Evolutionary conservation across 495 filamentous ascomycete species (phyloP), one percentile per base, ranked within the genome.

Genomic region (Aspergillus hancockii): DNA sequence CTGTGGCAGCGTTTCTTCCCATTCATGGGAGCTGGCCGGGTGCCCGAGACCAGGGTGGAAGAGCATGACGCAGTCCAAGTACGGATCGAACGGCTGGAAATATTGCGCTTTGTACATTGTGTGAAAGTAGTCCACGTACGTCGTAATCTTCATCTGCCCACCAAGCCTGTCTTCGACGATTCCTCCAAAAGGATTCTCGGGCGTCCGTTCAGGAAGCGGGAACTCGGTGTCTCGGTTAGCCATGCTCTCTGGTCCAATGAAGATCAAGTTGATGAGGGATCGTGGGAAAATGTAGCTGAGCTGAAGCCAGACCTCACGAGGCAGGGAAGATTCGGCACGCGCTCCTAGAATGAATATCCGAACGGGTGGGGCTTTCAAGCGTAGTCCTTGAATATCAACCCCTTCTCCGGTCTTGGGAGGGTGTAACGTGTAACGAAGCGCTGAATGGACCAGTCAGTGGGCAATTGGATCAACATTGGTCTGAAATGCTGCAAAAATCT

Each of bases 1-100:
- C 64, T 90, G 81, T 1, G 93, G 93, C 9, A 99, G 73, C 10
- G 94, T 97, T 59, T 90, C 89, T 58, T 85, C 83, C 94, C 94
- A 99, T 74, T 98, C 93, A 66, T 93, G 90, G 18, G 88, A 89
- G 71, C 87, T 91, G 19, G 92, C 90, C 7, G 95, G 92, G 71
- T 99, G 95, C 21, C 94, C 94, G 21, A 99, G 79, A 8, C 94
- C 94, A 3, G 94, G 94, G 71, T 99, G 94, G 79, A 97, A 99
- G 52, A 96, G 81, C 67, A 99, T 84, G 65, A 99, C 92, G 69
- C 87, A 90, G 76, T 99, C 94, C 64, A 99, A 93, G 71, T 99
- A 99, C 1, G 94, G 94, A 71, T 99, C 94, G 73, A 90, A 97
- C 0, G 95, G 95, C 23, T 89, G 82, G 77, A 98, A 99, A 56